Base-by-base conservation (phyloP, 2,329 filamentous ascomycete species). In the Xylaria sp. region DNA sequence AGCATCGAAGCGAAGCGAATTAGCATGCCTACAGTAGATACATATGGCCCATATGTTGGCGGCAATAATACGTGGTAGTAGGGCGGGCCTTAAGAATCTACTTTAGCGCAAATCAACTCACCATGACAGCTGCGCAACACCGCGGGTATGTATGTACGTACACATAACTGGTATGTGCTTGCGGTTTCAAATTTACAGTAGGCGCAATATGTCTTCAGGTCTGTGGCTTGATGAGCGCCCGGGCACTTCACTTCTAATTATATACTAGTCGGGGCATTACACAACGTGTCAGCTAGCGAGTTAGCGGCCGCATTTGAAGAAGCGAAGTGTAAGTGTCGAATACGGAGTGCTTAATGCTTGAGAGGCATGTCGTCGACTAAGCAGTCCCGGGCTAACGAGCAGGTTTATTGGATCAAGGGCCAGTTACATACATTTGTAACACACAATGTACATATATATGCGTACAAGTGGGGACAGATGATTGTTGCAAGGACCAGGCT, bases 401-500 rank as follows among this genome's bases (percentile, higher is more conserved):
- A 44, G 41, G 15, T 18, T 44, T 18, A 18, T 37, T 37, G 34
- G 6, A 37, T 37, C 34, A 10, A 10, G 34, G 34, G 20, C 23
- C 20, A 20, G 18, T 48, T 63, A 64, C 34, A 37, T 63, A 64
- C 44, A 37, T 6, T 37, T 51, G 59, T 37, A 46, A 48, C 39
- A 48, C 28, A 64, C 39, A 65, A n/a, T n/a, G 15, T 23, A 25
- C 23, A 25, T 25, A 25, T 25, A 23, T 20, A 25, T 65, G 62
- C 66, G 60, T 34, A 41, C 18, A n/a, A 51, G 67, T 57, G 67
- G 58, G 10, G 63, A 34, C 39, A 32, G 12, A 66, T 64, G 64
- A 67, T 64, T 56, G 63, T 60, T 66, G 58, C 63, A 66, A 48
- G 63, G 67, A 59, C 57, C 57, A 28, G 28, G 28, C 28, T 28